Conservation (phyloP, 306 rosid genomes). For the Sindora glabra region DNA sequence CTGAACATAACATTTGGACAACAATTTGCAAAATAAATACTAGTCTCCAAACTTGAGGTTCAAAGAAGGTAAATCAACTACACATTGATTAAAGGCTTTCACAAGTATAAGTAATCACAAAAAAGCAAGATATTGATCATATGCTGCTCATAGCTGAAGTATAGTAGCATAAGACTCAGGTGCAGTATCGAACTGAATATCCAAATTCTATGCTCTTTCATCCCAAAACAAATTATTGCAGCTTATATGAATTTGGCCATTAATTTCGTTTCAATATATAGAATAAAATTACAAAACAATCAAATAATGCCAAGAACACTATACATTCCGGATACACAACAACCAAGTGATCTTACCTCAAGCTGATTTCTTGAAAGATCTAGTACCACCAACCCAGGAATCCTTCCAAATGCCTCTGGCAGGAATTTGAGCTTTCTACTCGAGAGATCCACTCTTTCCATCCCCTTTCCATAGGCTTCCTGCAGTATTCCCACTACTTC, state of each 20-base stretch:
- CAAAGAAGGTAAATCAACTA: not conserved
- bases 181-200: not conserved
- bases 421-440: conserved; percentile 39
- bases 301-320: not conserved
- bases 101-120: not conserved
- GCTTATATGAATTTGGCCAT: not conserved
- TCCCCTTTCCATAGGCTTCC: conserved; percentile 46
- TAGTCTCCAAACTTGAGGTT: not conserved
- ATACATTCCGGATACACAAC: not conserved
- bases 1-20: too few relatives aligned
- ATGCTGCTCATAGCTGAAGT: not conserved
- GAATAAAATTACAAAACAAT: not conserved
- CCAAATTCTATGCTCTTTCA: not conserved
- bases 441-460: conserved; percentile 54
- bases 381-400: conserved; percentile 51
- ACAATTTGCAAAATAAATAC: too few relatives aligned
- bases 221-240: not conserved
- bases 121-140: not conserved
- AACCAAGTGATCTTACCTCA: conserved; percentile 27
- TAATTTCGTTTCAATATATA: not conserved
- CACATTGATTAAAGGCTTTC: not conserved
- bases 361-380: conserved; percentile 64
- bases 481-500: conserved; percentile 60
- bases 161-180: not conserved
- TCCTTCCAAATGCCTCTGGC: conserved; percentile 66